Conservation (phyloP, 2,329 filamentous ascomycete genomes). For the Escovopsis sp. region DNA sequence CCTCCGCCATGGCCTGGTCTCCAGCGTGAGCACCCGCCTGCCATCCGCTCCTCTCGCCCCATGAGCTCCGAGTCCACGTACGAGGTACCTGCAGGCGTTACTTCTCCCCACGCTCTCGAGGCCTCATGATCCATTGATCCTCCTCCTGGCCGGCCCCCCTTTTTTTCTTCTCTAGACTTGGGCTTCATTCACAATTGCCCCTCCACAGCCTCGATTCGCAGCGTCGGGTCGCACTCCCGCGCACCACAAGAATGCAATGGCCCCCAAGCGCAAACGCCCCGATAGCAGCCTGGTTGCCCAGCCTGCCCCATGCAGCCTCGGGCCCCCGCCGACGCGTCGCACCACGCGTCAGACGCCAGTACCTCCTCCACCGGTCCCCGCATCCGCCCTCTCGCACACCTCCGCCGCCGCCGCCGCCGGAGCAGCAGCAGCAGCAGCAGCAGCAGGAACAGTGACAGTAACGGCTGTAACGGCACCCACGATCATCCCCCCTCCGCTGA, state of each 20-base stretch:
- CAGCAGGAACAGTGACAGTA: background rate
- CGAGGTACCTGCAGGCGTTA: no score
- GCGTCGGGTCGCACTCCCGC: no score
- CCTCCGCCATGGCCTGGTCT: no score
- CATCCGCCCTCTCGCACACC: constrained; percentile 3
- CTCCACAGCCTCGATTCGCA: no score
- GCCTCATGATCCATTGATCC: background rate
- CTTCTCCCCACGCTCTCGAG: no score
- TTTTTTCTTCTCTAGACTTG: background rate
- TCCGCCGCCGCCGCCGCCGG: background rate
- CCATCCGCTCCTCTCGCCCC: no score
- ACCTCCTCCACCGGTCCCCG: constrained; percentile 14
- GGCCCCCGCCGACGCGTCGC: constrained; percentile 18
- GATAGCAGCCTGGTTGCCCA: constrained; percentile 12
- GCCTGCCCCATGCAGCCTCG: constrained; percentile 1
- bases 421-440: background rate
- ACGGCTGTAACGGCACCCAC: background rate
- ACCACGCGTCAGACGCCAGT: constrained; percentile 26
- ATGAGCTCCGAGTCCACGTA: no score
- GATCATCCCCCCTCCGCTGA: no score
- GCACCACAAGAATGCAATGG: constrained; percentile 11
- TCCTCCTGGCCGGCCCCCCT: background rate
- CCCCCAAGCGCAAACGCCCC: constrained; percentile 23
- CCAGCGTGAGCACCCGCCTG: no score
- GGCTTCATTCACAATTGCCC: no score